A percentile compares a stretch with the other conserved stretches of the same genome.
Evolutionary conservation across 1,284 basidiomycete species (phyloP).

Genomic region (Trametes versicolor): DNA sequence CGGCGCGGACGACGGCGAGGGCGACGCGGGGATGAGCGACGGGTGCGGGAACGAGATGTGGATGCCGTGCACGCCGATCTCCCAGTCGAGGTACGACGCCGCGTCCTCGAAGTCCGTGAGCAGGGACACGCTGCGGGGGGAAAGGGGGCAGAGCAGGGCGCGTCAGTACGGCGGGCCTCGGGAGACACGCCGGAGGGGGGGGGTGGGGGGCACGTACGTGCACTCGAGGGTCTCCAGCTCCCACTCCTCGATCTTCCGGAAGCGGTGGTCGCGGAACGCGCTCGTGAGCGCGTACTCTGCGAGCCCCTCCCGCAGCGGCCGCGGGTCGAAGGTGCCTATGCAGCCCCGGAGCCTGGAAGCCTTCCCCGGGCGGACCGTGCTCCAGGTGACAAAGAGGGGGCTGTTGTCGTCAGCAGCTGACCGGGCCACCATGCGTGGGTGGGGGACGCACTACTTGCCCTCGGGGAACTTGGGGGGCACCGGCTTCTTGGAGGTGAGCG

Average conservation of each 20-base stretch:
- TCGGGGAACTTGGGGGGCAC: conserved; percentile 69
- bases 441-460: conserved; percentile 71
- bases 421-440: not conserved
- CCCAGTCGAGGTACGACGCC: conserved; percentile 91
- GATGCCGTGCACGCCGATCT: conserved; percentile 92
- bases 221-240: conserved; percentile 89
- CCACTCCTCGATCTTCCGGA: conserved; percentile 74
- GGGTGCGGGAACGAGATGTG: conserved; percentile 90
- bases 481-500: conserved; percentile 63
- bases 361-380: conserved; percentile 71
- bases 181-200: not conserved
- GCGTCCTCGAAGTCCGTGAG: conserved; percentile 94
- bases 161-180: conserved; percentile 6
- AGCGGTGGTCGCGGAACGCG: conserved; percentile 77
- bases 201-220: conserved; percentile 63
- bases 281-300: conserved; percentile 92
- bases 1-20: conserved; percentile 66
- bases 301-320: conserved; percentile 80
- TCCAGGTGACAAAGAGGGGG: conserved; percentile 98
- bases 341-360: conserved; percentile 86
- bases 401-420: conserved; percentile 51
- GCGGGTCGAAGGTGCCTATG: conserved; percentile 92
- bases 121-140: conserved; percentile 79
- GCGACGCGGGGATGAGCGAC: conserved; percentile 56
- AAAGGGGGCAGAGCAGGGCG: conserved; percentile 16